phyloP scores from a whole-genome alignment of 305 asterid genomes.

The Fraxinus xanthoxyloides region DNA sequence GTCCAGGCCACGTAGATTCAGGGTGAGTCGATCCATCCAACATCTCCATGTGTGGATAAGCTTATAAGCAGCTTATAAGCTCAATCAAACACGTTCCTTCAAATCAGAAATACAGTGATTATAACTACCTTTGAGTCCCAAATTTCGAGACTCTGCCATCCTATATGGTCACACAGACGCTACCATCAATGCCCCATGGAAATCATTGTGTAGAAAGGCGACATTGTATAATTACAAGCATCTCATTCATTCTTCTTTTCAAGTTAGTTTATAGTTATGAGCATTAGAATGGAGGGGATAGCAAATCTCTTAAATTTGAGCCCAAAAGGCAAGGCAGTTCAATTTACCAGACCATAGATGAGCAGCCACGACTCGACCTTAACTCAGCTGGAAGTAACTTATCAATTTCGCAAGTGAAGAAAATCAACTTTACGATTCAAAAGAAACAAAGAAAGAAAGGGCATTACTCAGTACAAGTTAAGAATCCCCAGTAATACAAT shows the following conservation, averaged over 20 bases:
- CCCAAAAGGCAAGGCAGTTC: not conserved
- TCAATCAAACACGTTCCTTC: not conserved
- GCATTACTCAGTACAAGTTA: not conserved
- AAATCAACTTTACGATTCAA: not conserved
- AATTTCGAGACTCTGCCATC: too few species aligned
- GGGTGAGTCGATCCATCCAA: not conserved
- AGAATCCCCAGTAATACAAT: constrained; percentile 12
- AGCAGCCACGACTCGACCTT: not conserved
- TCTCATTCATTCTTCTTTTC: not conserved
- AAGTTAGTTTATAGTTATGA: not conserved
- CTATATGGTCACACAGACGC: too few species aligned
- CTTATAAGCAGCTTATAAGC: not conserved
- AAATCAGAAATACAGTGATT: not conserved
- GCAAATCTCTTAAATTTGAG: not conserved
- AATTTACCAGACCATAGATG: not conserved
- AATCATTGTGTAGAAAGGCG: not conserved
- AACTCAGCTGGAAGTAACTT: not conserved
- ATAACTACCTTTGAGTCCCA: not conserved
- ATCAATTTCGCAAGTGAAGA: not conserved
- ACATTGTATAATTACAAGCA: not conserved
- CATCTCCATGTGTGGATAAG: not conserved
- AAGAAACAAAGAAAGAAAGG: not conserved
- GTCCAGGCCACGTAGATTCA: not conserved
- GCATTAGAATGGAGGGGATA: not conserved
- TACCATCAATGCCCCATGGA: too few species aligned